Conservation (phyloP, 371 early-diverging fungal genomes). For the Homolaphlyctis polyrhiza region DNA sequence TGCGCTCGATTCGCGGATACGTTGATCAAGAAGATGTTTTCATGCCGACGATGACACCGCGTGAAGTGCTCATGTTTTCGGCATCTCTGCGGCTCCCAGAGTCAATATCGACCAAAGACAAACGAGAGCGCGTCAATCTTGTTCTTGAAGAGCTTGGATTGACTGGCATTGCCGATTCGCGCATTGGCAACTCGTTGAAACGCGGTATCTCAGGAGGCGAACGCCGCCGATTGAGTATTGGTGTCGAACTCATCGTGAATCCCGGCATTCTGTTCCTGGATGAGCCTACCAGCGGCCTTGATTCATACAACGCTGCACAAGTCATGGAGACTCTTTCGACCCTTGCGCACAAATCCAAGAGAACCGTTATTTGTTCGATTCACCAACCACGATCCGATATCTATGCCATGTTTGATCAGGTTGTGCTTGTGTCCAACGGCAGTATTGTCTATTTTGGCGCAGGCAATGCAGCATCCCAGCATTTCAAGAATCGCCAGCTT, state of each 20-base stretch:
- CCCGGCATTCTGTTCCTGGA: slow-evolving; percentile 55
- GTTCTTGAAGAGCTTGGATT: slow-evolving; percentile 42
- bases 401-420: slow-evolving; percentile 80
- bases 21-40: slow-evolving; percentile 90
- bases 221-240: slow-evolving; percentile 46
- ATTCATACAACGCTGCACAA: slow-evolving; percentile 88
- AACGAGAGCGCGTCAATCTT: slow-evolving; percentile 48
- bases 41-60: slow-evolving; percentile 62
- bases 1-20: slow-evolving; percentile 31
- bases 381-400: slow-evolving; percentile 91
- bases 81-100: slow-evolving; percentile 67
- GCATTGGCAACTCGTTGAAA: slow-evolving; percentile 25
- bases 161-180: slow-evolving; percentile 28
- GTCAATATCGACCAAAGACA: slow-evolving; percentile 24
- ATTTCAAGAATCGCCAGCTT: slow-evolving; percentile 21
- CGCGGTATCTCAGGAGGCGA: slow-evolving; percentile 52
- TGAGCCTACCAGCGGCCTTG: slow-evolving; percentile 65
- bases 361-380: slow-evolving; percentile 89
- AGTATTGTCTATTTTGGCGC: slow-evolving; percentile 72
- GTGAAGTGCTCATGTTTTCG: slow-evolving; percentile 83
- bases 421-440: slow-evolving; percentile 75
- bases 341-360: slow-evolving; percentile 72
- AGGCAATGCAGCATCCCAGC: slow-evolving; percentile 20
- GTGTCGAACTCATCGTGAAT: slow-evolving; percentile 40
- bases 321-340: slow-evolving; percentile 81